Base-by-base conservation (phyloP, 306 rosid species). In the Gynostemma pentaphyllum region DNA sequence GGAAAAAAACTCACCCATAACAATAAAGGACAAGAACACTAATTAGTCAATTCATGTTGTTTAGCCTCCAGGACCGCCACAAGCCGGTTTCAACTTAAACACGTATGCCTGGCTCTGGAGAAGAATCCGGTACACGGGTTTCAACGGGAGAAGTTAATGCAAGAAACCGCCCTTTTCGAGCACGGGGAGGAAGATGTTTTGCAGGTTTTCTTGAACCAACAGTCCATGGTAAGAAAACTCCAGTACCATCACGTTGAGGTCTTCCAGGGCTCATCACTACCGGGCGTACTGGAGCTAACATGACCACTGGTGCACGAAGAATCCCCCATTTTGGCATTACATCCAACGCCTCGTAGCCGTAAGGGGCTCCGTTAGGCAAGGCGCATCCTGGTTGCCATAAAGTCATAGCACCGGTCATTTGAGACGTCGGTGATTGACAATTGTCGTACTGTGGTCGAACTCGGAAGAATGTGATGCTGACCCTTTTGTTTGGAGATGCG, bases 161-260 rank as follows among this genome's bases (percentile, higher is more conserved):
- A 37, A 83, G 79, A 68, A 84, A 83, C 63, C 90, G 79, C 1
- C 86, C 97, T 60, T 72, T 94, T 40, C 87, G 95, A 19, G 97
- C 99, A 0, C 99, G 95, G 0, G 97, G 99, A 6, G 97, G 99
- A 76, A 94, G 94, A 78, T 94, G 97, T 70, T 83, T 94, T 18
- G 83, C 82, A 51, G 82, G 87, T 60, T 89, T 94, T 73, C 91
- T 86, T 26, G 99, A 66, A 45, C 79, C 80, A 51, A 77, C 76
- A 36, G 90, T 81, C 99, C 99, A 94, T 2, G 99, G 99, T 68
- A 92, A 75, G 84, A 92, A 92, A 37, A 92, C 99, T 5, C 99
- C 99, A 10, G 99, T 94, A 32, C 98, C 98, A 59, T 87, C 84
- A 39, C 71, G 83, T 49, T 80, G 82, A 28, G 82, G 73, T 62